phyloP scores from a whole-genome alignment of 306 rosid species.

The Quercus aquifolioides region DNA sequence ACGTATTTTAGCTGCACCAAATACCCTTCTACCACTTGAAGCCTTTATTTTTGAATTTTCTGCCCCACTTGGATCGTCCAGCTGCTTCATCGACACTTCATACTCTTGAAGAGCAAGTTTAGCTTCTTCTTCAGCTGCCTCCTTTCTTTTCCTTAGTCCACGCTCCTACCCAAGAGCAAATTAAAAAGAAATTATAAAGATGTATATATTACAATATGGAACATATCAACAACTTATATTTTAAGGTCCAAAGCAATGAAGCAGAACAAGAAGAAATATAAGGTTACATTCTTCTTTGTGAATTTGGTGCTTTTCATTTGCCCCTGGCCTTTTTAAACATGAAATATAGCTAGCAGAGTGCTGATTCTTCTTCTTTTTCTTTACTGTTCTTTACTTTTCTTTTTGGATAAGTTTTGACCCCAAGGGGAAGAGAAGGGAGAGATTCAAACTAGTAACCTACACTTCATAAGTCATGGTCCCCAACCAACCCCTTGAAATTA shows the following conservation, averaged over 20 bases:
- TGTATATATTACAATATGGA: neutral
- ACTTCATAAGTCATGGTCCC: no score
- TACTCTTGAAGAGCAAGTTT: constrained; percentile 70
- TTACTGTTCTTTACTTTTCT: no score
- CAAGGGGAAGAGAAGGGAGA: no score
- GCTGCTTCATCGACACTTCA: constrained; percentile 54
- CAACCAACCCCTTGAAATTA: no score
- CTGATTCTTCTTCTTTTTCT: no score
- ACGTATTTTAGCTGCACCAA: constrained; percentile 51
- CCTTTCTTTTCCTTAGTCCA: constrained; percentile 71
- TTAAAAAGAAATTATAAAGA: constrained; percentile 14
- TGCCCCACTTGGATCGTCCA: constrained; percentile 47
- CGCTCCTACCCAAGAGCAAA: constrained; percentile 59
- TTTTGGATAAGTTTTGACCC: no score
- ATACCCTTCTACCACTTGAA: constrained; percentile 75
- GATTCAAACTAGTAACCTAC: no score
- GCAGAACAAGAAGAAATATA: neutral
- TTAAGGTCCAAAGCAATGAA: neutral
- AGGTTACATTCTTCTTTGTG: neutral
- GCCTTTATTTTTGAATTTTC: constrained; percentile 38
- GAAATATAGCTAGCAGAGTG: neutral
- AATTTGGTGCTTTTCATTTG: neutral
- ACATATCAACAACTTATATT: constrained; percentile 4
- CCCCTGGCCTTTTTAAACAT: neutral
- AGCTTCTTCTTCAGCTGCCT: constrained; percentile 73